phyloP scores from a whole-genome alignment of 768 basidiomycete genomes.

The Pholiota conissans region DNA sequence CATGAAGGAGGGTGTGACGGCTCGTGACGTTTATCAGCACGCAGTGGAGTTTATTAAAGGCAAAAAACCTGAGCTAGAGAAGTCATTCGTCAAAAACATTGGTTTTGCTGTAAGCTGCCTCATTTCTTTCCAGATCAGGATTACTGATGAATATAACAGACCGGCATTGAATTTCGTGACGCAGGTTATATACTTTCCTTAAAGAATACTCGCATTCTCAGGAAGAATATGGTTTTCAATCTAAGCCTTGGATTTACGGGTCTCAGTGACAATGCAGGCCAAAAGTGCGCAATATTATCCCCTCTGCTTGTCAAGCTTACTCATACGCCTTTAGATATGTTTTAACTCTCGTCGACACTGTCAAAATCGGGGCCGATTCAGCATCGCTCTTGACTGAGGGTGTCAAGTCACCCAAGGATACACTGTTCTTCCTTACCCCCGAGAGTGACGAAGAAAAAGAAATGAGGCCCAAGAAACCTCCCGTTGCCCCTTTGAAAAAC shows the following conservation, averaged over 20 bases:
- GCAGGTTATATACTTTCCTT: conserved; percentile 76
- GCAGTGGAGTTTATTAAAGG: conserved; percentile 69
- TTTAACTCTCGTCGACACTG: conserved; percentile 85
- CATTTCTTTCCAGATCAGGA: neutral
- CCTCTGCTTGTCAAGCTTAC: neutral
- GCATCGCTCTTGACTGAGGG: conserved; percentile 80
- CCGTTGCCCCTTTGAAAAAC: conserved; percentile 53
- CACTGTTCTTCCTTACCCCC: conserved; percentile 79
- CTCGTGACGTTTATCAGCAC: conserved; percentile 82
- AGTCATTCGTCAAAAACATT: conserved; percentile 82
- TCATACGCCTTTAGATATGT: conserved; percentile 69
- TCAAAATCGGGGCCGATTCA: conserved; percentile 69
- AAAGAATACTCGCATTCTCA: conserved; percentile 74
- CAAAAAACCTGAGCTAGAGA: conserved; percentile 82
- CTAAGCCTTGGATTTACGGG: conserved; percentile 85
- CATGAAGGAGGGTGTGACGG: conserved; percentile 76
- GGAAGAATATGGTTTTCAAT: conserved; percentile 83
- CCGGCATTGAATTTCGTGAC: conserved; percentile 95
- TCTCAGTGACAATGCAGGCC: conserved; percentile 71
- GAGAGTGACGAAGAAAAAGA: conserved; percentile 61
- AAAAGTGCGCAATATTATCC: conserved; percentile 65
- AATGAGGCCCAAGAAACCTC: conserved; percentile 54
- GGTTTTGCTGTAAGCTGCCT: conserved; percentile 76
- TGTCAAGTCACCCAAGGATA: conserved; percentile 80
- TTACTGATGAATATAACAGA: conserved; percentile 45